Conservation (phyloP, 352 stramenopile species). For the Phytopythium chamaehyphon region DNA sequence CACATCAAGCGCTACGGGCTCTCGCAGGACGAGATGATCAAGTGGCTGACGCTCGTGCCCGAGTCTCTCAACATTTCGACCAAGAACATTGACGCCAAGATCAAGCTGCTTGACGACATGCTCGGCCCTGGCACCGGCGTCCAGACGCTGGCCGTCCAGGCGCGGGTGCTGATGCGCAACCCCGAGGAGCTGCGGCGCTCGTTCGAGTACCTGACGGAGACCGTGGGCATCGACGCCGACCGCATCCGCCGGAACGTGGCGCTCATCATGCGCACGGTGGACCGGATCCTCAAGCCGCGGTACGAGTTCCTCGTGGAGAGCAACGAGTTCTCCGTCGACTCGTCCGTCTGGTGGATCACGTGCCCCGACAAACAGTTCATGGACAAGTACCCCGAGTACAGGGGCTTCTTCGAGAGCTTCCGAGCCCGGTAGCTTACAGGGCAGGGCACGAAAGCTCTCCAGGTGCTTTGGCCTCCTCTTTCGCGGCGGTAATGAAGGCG, state of each 20-base stretch:
- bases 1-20: slow-evolving; percentile 29
- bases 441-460: too few species aligned
- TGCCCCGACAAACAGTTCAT: neutral
- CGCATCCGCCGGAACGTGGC: slow-evolving; percentile 20
- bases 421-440: neutral
- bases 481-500: too few species aligned
- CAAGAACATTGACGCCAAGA: slow-evolving; percentile 35
- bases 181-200: slow-evolving; percentile 27
- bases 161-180: slow-evolving; percentile 56
- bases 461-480: too few species aligned
- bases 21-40: slow-evolving; percentile 20
- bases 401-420: neutral
- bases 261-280: slow-evolving; percentile 39
- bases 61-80: slow-evolving; percentile 31
- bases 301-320: slow-evolving; percentile 7
- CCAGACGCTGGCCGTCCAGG: slow-evolving; percentile 16
- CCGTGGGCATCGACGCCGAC: slow-evolving; percentile 27
- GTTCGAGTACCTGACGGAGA: slow-evolving; percentile 31
- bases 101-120: slow-evolving; percentile 32
- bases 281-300: slow-evolving; percentile 37
- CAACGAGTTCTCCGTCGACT: neutral
- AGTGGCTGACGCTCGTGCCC: slow-evolving; percentile 31
- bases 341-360: slow-evolving; percentile 1
- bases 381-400: neutral
- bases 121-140: slow-evolving; percentile 25